Conservation (phyloP, 495 filamentous ascomycete species). For the Ramalina intermedia region DNA sequence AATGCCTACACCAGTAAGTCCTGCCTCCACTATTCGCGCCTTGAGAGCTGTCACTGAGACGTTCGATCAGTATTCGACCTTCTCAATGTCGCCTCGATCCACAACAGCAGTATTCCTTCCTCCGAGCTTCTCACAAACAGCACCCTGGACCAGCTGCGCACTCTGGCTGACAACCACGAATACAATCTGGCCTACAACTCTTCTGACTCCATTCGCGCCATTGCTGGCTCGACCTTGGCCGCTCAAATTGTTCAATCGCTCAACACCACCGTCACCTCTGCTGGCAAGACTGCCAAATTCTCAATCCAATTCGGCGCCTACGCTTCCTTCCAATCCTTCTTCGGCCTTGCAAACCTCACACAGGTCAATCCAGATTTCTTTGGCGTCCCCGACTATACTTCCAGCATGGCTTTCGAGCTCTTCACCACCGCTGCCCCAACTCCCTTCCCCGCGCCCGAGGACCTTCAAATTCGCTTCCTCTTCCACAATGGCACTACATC, state of each 20-base stretch:
- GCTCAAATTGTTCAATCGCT: conserved; percentile 29
- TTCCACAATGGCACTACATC: conserved; percentile 39
- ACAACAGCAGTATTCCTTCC: conserved; percentile 32
- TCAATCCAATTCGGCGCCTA: conserved; percentile 37
- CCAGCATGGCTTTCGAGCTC: conserved; percentile 40
- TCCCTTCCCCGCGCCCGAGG: conserved; percentile 17
- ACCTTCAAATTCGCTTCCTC: conserved; percentile 35
- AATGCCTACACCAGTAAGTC: conserved; percentile 51
- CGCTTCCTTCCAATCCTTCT: conserved; percentile 35
- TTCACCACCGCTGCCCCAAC: conserved; percentile 25
- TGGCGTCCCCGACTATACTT: conserved; percentile 38
- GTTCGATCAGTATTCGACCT: conserved; percentile 33
- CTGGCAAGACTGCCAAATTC: conserved; percentile 24
- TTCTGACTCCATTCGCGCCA: conserved; percentile 31
- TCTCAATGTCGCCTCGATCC: conserved; percentile 38
- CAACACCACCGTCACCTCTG: conserved; percentile 27
- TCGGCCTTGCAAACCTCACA: conserved; percentile 32
- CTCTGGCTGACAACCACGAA: conserved; percentile 35
- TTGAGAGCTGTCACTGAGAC: not conserved
- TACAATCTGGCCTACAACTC: conserved; percentile 38
- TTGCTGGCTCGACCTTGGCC: conserved; percentile 34
- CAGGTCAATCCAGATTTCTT: conserved; percentile 23
- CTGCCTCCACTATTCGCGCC: not conserved
- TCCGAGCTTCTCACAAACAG: conserved; percentile 21
- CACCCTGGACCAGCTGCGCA: conserved; percentile 24